A percentile compares a stretch with the other conserved stretches of the same genome.
phyloP scores from a whole-genome alignment of 2,329 filamentous ascomycete genomes.

The Thelonectria discophora region DNA sequence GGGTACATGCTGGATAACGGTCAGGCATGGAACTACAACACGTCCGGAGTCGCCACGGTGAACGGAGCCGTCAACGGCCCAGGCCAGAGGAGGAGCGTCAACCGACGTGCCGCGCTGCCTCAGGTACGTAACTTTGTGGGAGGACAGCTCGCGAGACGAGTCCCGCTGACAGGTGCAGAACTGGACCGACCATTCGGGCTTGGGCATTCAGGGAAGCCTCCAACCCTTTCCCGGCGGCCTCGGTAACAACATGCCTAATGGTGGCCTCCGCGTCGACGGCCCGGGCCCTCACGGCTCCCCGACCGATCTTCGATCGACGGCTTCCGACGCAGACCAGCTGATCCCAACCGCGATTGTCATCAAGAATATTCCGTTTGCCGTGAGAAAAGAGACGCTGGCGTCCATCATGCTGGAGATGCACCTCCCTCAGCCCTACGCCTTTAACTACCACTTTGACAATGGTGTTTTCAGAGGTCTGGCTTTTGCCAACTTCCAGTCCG shows the following conservation, averaged over 20 bases:
- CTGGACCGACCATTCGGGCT: slow-evolving; percentile 59
- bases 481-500: slow-evolving; percentile 97
- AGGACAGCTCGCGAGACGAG: neutral
- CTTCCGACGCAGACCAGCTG: slow-evolving; percentile 78
- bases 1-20: slow-evolving; percentile 71
- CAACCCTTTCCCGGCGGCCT: slow-evolving; percentile 49
- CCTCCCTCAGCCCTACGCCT: slow-evolving; percentile 93
- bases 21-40: slow-evolving; percentile 81
- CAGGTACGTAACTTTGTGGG: slow-evolving; percentile 65
- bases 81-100: slow-evolving; percentile 63
- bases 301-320: slow-evolving; percentile 52
- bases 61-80: slow-evolving; percentile 72
- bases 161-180: slow-evolving; percentile 48
- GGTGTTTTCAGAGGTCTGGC: slow-evolving; percentile 95
- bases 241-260: slow-evolving; percentile 50
- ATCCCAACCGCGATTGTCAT: slow-evolving; percentile 99
- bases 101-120: slow-evolving; percentile 71
- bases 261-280: slow-evolving; percentile 56
- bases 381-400: slow-evolving; percentile 95
- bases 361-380: slow-evolving; percentile 98
- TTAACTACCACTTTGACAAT: slow-evolving; percentile 99
- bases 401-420: slow-evolving; percentile 94
- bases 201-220: slow-evolving; percentile 53
- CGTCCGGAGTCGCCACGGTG: slow-evolving; percentile 70
- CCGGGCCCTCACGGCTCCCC: slow-evolving; percentile 52